Base-by-base conservation (phyloP, 257 asterid species). In the Cordia subcordata region DNA sequence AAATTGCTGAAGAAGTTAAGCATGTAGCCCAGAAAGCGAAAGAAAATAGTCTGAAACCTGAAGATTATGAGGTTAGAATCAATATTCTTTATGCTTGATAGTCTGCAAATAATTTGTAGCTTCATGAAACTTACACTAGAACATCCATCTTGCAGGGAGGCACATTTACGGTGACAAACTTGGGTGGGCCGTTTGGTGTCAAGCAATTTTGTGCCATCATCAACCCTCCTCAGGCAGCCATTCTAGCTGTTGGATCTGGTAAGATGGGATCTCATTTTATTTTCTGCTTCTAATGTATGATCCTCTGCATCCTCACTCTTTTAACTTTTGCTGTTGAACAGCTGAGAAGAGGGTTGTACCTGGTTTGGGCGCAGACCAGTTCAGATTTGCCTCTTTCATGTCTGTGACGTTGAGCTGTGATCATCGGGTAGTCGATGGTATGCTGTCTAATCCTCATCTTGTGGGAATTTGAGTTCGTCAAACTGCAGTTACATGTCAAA, bases 371-470 rank as follows among this genome's bases (percentile, higher is more conserved):
- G 74, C 90, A 49, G 99, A 83, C 32, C 86, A 77, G 69, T 93
- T 68, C 64, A 70, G 81, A 62, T 62, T 77, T 51, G 70, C 71
- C 16, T 67, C 94, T 16, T 81, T 79, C 75, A 92, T 88, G 91
- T 75, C 96, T 0, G 95, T 72, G 56, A 93, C 99, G 21, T 67
- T 89, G 66, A 93, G 99, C 81, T 93, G 99, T 65, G 99, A 93
- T 77, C 99, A 93, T 60, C 86, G 99, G 49, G 99, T 89, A 61
- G 83, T 89, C 60, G 99, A 93, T 74, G 99, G 99, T 92, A 74
- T 67, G 91, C 57, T 50, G 37, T 53, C 13, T 11, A 5, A 10
- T 23, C 22, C 12, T 42, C 1, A 2, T 13, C 47, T 13, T n/a
- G n/a, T n/a, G n/a, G n/a, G n/a, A 42, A 27, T 27, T 27, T 6